Conservation (phyloP, 495 filamentous ascomycete genomes). For the Achaetomiella virescens region DNA sequence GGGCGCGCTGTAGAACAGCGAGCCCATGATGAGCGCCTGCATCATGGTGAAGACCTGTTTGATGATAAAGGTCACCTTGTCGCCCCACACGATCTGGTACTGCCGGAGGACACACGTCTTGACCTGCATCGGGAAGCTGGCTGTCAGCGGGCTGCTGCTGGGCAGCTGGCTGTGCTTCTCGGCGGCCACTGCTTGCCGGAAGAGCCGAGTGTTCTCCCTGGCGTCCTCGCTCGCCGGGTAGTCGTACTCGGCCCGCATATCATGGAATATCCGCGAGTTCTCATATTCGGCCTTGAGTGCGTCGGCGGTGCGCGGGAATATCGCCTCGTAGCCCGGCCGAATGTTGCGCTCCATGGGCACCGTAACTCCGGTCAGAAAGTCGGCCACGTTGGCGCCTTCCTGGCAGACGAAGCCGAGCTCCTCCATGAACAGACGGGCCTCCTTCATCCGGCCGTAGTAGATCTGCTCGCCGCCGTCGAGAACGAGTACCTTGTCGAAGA, state of each 20-base stretch:
- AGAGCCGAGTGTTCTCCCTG: constrained; percentile 41
- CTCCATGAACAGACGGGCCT: constrained; percentile 52
- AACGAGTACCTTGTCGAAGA: constrained; percentile 58
- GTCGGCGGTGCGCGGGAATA: constrained; percentile 44
- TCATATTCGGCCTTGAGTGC: constrained; percentile 37
- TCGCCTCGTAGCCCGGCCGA: constrained; percentile 27
- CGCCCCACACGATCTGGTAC: constrained; percentile 55
- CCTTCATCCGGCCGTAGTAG: constrained; percentile 50
- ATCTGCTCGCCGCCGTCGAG: constrained; percentile 59
- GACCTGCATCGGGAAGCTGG: constrained; percentile 51
- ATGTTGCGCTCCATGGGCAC: constrained; percentile 24
- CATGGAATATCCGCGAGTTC: constrained; percentile 29
- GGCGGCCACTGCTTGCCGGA: constrained; percentile 40
- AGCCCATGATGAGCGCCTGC: constrained; percentile 70
- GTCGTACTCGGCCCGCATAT: constrained; percentile 43
- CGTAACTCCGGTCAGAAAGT: constrained; percentile 50
- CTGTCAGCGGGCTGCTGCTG: constrained; percentile 45
- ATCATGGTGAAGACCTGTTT: constrained; percentile 50
- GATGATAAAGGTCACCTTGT: constrained; percentile 53
- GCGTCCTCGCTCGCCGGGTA: constrained; percentile 44
- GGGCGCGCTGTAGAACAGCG: constrained; percentile 66
- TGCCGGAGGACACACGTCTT: constrained; percentile 47
- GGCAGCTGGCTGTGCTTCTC: constrained; percentile 40
- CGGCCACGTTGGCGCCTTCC: constrained; percentile 49
- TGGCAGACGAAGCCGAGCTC: constrained; percentile 46